A percentile compares a stretch with the other conserved stretches of the same genome.
phyloP scores from a whole-genome alignment of 1,139 yeast species.

The Debaryomyces sp. region DNA sequence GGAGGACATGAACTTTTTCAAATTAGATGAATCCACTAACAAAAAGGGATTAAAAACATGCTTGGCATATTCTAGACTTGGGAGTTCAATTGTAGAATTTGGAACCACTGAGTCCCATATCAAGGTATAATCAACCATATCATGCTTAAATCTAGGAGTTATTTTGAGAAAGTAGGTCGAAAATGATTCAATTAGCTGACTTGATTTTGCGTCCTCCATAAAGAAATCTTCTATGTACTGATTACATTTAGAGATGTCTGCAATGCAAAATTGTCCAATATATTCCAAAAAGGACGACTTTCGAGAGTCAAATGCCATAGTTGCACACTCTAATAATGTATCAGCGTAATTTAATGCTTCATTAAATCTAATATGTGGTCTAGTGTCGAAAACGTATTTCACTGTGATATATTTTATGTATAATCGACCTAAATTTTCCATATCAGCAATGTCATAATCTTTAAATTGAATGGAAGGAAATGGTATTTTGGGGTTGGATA shows the following conservation, averaged over 20 bases:
- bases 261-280: constrained; percentile 8
- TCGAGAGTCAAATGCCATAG: constrained; percentile 32
- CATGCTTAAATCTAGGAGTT: not conserved
- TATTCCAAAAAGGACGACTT: constrained; percentile 3
- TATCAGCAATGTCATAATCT: not conserved
- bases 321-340: constrained; percentile 52
- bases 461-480: constrained; percentile 1
- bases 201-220: constrained; percentile 1
- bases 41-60: constrained; percentile 3
- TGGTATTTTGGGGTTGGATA: not conserved
- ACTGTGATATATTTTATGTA: constrained; percentile 8
- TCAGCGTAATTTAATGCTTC: constrained; percentile 45
- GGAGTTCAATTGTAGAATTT: constrained; percentile 6
- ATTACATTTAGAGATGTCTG: constrained; percentile 4
- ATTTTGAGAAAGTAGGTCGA: constrained; percentile 1
- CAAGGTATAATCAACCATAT: constrained; percentile 2
- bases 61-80: constrained; percentile 5
- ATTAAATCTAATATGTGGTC: constrained; percentile 4
- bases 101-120: constrained; percentile 5
- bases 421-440: constrained; percentile 8
- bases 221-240: constrained; percentile 3
- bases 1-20: not conserved
- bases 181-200: not conserved
- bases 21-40: not conserved
- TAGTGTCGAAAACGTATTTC: constrained; percentile 4